A percentile compares a stretch with the other conserved stretches of the same genome.
phyloP scores from a whole-genome alignment of 768 basidiomycete genomes.

The Suillus occidentalis region DNA sequence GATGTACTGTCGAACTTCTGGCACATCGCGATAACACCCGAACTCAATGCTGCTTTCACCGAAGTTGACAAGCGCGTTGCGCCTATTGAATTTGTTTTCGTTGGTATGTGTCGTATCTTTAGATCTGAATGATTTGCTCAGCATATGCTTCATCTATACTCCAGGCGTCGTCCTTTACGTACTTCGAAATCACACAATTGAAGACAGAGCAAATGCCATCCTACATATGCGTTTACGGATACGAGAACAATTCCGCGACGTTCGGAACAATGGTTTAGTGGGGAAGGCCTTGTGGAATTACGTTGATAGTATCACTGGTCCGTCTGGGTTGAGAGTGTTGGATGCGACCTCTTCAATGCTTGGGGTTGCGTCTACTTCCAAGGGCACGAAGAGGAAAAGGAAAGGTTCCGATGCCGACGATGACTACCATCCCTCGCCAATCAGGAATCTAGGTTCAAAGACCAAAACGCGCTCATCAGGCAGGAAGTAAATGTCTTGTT shows the following conservation, averaged over 20 bases:
- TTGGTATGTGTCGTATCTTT: slow-evolving; percentile 46
- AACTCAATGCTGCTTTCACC: slow-evolving; percentile 49
- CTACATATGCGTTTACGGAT: slow-evolving; percentile 55
- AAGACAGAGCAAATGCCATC: slow-evolving; percentile 56
- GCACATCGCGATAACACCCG: slow-evolving; percentile 44
- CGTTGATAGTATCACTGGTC: slow-evolving; percentile 43
- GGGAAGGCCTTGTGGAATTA: slow-evolving; percentile 58
- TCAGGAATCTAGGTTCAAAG: slow-evolving; percentile 38
- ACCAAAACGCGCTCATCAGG: slow-evolving; percentile 42
- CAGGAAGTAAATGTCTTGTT: slow-evolving; percentile 22
- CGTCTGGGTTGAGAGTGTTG: slow-evolving; percentile 31
- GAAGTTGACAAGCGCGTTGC: slow-evolving; percentile 61
- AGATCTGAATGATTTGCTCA: background rate
- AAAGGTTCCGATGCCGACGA: slow-evolving; percentile 35
- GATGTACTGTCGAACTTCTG: slow-evolving; percentile 54
- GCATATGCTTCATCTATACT: background rate
- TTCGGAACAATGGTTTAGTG: slow-evolving; percentile 61
- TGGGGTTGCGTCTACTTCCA: slow-evolving; percentile 10
- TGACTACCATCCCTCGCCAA: slow-evolving; percentile 49
- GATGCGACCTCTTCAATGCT: slow-evolving; percentile 12
- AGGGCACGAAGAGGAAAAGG: slow-evolving; percentile 28
- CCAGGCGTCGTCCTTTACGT: slow-evolving; percentile 70
- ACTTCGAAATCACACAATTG: slow-evolving; percentile 40
- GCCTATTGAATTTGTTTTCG: slow-evolving; percentile 78
- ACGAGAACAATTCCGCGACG: slow-evolving; percentile 57